A percentile compares a stretch with the other conserved stretches of the same genome.
These are phyloP conservation scores for Tetracladium marchalianum DNA, from an alignment of 495 filamentous ascomycete genomes.

Conservation along the genomic window DNA sequence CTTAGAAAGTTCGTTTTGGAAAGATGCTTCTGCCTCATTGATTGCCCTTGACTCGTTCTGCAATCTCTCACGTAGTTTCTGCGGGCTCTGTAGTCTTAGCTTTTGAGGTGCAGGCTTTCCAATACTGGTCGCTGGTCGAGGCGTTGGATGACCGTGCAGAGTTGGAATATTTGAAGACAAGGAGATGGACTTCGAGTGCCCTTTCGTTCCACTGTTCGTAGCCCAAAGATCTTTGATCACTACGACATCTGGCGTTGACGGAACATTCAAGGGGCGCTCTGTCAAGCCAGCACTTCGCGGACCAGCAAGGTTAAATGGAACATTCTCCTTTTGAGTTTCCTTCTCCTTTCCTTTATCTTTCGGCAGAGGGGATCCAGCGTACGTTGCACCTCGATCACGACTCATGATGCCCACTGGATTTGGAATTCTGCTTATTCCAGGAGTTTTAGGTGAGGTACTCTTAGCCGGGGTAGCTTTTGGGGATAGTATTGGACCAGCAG, in stretches of 20 bases:
- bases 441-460: conserved; percentile 20
- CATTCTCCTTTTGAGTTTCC: conserved; percentile 14
- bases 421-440: conserved; percentile 22
- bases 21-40: conserved; percentile 50
- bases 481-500: conserved; percentile 12
- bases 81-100: conserved; percentile 78
- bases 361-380: conserved; percentile 12
- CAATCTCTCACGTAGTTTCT: conserved; percentile 85
- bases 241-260: conserved; percentile 12
- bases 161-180: conserved; percentile 22
- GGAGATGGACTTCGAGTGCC: conserved; percentile 12
- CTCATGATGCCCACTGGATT: conserved; percentile 14
- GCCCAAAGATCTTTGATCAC: conserved; percentile 14
- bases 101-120: conserved; percentile 34
- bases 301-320: background rate
- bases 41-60: conserved; percentile 70
- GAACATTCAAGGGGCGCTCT: conserved; percentile 17
- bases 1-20: conserved; percentile 69
- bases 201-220: background rate
- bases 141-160: background rate
- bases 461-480: conserved; percentile 9
- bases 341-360: no score
- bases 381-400: conserved; percentile 5
- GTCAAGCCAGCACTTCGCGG: conserved; percentile 15
- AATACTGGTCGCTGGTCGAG: conserved; percentile 26